Evolutionary conservation across 2,329 filamentous ascomycete species (phyloP), one percentile per base, ranked within the genome.

Genomic region (Penicillium glabrum): DNA sequence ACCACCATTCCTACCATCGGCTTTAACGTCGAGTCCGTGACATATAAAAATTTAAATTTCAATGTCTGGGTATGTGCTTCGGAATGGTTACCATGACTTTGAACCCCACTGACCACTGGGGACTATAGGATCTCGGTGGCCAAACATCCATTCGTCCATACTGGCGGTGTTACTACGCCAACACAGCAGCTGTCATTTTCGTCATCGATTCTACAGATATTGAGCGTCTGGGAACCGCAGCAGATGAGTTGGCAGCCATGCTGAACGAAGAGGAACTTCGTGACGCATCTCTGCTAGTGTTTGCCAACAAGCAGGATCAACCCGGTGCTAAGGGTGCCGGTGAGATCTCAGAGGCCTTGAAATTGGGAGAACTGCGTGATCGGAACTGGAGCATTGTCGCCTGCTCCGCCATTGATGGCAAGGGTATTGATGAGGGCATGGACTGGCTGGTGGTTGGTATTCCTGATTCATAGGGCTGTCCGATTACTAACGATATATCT

Each of bases 351-450:
- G 93, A 98, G 78, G 93, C 93, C 48, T 78, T 99, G 75, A 89
- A 89, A 68, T 78, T 99, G 65, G 93, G 91, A 53, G 92, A 97
- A 76, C 80, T 99, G 72, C 89, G 93, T 68, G 95, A 99, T 76
- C 85, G 95, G 69, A 99, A 98, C 82, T 99, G 95, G 95, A 98
- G 92, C 76, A 99, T 99, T 72, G 92, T 99, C 74, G 93, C 93
- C 23, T 99, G 95, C 77, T 96, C 91, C 64, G 95, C 95, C 14
- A 93, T 99, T 55, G 95, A 97, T 72, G 95, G 95, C 44, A 89
- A 90, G 69, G 95, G 95, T 74, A 90, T 99, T 45, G 91, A 89
- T 61, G 95, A 99, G 78, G 95, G 95, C 58, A 99, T 99, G 95
- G 95, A 99, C 77, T 99, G 95, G 95, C 81, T 99, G 72, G 92